Evolutionary conservation across 257 asterid genomes (phyloP).

Genomic region (Lavandula angustifolia): DNA sequence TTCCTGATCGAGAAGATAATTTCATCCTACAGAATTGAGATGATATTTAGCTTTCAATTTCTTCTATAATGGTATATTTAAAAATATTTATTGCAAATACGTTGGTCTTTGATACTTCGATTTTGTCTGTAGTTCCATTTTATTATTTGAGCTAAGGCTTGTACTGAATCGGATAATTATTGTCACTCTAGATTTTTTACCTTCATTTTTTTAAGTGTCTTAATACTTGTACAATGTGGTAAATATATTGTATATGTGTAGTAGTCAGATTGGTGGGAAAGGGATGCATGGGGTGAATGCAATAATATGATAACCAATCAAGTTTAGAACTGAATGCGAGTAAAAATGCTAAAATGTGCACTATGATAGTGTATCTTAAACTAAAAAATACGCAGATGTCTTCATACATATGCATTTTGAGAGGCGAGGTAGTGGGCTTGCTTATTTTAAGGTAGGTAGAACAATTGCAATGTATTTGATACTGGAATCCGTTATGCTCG

Average conservation of each 20-base stretch:
- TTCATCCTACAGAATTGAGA: no score
- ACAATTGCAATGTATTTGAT: neutral
- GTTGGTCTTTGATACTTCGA: no score
- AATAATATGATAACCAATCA: neutral
- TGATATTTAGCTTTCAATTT: no score
- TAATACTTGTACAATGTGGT: neutral
- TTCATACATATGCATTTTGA: neutral
- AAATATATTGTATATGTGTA: neutral
- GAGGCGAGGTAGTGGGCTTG: no score
- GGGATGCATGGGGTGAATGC: neutral
- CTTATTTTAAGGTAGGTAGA: neutral
- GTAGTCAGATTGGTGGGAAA: neutral
- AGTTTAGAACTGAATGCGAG: neutral
- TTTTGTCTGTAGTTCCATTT: no score
- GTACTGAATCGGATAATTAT: no score
- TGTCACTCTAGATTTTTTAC: neutral
- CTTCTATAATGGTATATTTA: neutral
- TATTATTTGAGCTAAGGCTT: no score
- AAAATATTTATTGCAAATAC: no score
- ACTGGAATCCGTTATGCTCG: neutral
- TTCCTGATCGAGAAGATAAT: no score
- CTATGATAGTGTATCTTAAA: neutral
- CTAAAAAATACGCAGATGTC: neutral
- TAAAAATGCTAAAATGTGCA: neutral
- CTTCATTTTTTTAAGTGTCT: neutral